Evolutionary conservation across 2,329 filamentous ascomycete species (phyloP).

Genomic region (Fusarium sambucinum): DNA sequence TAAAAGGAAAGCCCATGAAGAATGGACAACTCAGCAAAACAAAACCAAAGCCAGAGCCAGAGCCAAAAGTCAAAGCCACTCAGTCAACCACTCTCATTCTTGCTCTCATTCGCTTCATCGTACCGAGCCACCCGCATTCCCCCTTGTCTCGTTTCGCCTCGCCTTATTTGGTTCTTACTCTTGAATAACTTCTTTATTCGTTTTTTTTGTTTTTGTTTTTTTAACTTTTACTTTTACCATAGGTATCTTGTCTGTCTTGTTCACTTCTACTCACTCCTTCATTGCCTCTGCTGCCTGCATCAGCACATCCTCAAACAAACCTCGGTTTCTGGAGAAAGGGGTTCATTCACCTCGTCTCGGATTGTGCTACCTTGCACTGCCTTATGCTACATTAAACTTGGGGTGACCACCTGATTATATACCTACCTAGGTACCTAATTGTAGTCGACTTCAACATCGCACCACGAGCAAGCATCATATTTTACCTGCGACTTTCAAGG

Average conservation of each 20-base stretch:
- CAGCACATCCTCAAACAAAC: constrained; percentile 9
- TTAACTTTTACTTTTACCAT: background rate
- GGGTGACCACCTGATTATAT: constrained; percentile 4
- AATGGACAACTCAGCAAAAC: constrained; percentile 37
- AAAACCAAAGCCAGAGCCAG: background rate
- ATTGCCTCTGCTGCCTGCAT: constrained; percentile 9
- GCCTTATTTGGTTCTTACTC: background rate
- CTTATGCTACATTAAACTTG: constrained; percentile 3
- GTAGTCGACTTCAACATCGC: constrained; percentile 35
- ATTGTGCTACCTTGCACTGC: constrained; percentile 17
- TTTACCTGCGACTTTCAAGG: constrained; percentile 1
- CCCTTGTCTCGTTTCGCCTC: background rate
- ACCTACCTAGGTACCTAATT: constrained; percentile 6
- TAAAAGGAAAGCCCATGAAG: constrained; percentile 42
- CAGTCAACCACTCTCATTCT: constrained; percentile 8
- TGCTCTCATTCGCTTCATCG: constrained; percentile 11
- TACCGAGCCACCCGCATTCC: constrained; percentile 12
- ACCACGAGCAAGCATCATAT: constrained; percentile 15
- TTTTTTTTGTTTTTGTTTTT: background rate
- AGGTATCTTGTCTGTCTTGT: constrained; percentile 8
- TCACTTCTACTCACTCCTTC: constrained; percentile 34
- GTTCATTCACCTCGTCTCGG: constrained; percentile 14
- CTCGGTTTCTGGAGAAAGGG: constrained; percentile 25
- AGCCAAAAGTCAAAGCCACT: constrained; percentile 18
- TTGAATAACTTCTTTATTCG: constrained; percentile 1